phyloP scores from a whole-genome alignment of 1,139 yeast species.

The Debaryomyces fabryi region DNA sequence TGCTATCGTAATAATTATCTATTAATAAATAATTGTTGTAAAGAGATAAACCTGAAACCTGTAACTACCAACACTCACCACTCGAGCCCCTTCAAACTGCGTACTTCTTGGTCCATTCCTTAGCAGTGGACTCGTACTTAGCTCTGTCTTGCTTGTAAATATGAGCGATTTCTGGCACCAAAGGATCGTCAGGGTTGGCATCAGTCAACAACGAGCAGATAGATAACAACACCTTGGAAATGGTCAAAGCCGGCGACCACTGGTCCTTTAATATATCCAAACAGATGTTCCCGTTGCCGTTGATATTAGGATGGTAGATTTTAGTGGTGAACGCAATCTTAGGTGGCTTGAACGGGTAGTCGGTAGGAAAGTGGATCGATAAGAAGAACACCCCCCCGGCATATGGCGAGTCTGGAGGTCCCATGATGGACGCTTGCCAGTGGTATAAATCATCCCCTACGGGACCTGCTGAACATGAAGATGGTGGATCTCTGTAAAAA shows the following conservation, averaged over 20 bases:
- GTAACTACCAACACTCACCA: constrained; percentile 8
- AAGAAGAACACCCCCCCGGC: constrained; percentile 93
- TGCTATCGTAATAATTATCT: constrained; percentile 16
- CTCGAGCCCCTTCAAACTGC: constrained; percentile 60
- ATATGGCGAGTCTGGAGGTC: constrained; percentile 92
- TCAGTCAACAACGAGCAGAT: constrained; percentile 92
- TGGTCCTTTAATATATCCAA: constrained; percentile 84
- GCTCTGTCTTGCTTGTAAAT: constrained; percentile 93
- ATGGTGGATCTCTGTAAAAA: constrained; percentile 85
- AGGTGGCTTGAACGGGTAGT: constrained; percentile 93
- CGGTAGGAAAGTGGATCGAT: constrained; percentile 92
- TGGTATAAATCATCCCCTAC: constrained; percentile 94
- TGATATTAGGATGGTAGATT: constrained; percentile 90
- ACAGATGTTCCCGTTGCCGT: constrained; percentile 86
- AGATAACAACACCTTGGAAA: constrained; percentile 84
- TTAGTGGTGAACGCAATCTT: constrained; percentile 88
- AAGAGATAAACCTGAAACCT: constrained; percentile 12
- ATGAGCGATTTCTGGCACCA: constrained; percentile 98
- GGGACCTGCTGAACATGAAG: constrained; percentile 99
- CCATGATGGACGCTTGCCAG: constrained; percentile 98
- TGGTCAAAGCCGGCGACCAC: constrained; percentile 91
- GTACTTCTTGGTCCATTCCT: constrained; percentile 98
- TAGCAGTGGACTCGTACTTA: constrained; percentile 95
- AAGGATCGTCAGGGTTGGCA: constrained; percentile 98
- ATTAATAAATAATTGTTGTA: constrained; percentile 13